phyloP scores from a whole-genome alignment of 495 filamentous ascomycete genomes.

The Annulohypoxylon moriforme region DNA sequence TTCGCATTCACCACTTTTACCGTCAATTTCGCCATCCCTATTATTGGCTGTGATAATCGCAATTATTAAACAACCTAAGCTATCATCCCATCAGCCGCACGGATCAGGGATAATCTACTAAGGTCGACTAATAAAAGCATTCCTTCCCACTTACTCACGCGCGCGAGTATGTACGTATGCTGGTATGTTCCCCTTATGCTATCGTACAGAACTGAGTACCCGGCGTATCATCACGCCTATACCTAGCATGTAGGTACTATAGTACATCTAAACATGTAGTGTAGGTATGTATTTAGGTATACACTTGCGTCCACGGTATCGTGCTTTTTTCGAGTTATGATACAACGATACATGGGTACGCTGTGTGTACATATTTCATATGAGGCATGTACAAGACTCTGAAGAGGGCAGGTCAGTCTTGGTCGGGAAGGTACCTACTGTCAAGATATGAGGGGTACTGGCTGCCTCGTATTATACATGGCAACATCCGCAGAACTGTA shows the following conservation, averaged over 20 bases:
- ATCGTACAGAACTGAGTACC: neutral
- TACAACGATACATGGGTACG: neutral
- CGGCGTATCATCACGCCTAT: too few species aligned
- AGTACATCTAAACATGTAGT: neutral
- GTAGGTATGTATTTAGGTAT: neutral
- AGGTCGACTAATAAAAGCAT: conserved; percentile 17
- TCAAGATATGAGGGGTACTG: conserved; percentile 26
- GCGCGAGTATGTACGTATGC: neutral
- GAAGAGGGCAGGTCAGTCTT: conserved; percentile 37
- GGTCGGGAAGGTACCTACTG: conserved; percentile 34
- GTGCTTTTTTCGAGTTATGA: neutral
- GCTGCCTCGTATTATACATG: conserved; percentile 13
- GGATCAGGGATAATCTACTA: conserved; percentile 18
- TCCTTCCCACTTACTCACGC: neutral
- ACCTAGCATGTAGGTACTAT: too few species aligned
- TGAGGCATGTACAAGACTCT: conserved; percentile 17
- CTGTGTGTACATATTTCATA: neutral
- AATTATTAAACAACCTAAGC: conserved; percentile 23
- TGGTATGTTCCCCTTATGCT: neutral
- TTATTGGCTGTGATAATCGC: conserved; percentile 35
- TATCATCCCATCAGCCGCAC: conserved; percentile 37
- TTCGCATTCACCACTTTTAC: conserved; percentile 36
- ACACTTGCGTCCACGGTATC: neutral
- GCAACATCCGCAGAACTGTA: conserved; percentile 2
- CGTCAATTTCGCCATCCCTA: conserved; percentile 33